Base-by-base conservation (phyloP, 2,329 filamentous ascomycete species). In the Trichoderma hamatum region DNA sequence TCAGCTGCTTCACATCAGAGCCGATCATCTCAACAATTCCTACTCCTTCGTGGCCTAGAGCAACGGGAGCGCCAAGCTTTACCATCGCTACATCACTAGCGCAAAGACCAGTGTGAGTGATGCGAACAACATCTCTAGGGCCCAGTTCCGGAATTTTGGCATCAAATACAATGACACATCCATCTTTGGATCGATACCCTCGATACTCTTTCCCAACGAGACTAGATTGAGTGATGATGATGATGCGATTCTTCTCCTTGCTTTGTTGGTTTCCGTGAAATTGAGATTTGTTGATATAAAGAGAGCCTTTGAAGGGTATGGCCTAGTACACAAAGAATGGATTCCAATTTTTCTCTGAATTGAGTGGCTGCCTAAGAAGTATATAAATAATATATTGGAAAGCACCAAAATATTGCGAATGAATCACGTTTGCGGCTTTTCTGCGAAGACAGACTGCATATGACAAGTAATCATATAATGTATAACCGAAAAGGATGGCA, bases 21-120 rank as follows among this genome's bases (percentile, higher is more conserved):
- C 84, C 84, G 3, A 81, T 72, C 16, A 80, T 77, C 10, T 83
- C 81, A 51, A 87, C 77, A 2, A 82, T 72, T 4, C 84, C 84
- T 10, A 86, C 82, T 51, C 83, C 84, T 74, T 86, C 84, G 72
- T 86, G 84, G 36, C 85, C 84, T 0, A 86, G 77, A 3, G 84
- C 80, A 0, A 68, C 49, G 11, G 46, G 46, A 13, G n/a, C n/a
- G 21, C 43, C 43, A 24, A 49, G 46, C 13, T 49, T 49, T 3
- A 49, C 65, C 65, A 9, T 28, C 54, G 55, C 36, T 5, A 46
- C 19, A 43, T 72, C 71, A 11, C 64, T 62, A 21, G 66, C 36
- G 56, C 70, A 72, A 14, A 72, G 65, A 9, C 71, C 71, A 5
- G 61, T 51, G 34, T 71, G 70, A 13, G 71, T 72, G 36, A 72